A percentile compares a stretch with the other conserved stretches of the same genome.
These are phyloP conservation scores for Leccinum variicolor DNA, from an alignment of 768 basidiomycete species.

Conservation along the genomic window DNA sequence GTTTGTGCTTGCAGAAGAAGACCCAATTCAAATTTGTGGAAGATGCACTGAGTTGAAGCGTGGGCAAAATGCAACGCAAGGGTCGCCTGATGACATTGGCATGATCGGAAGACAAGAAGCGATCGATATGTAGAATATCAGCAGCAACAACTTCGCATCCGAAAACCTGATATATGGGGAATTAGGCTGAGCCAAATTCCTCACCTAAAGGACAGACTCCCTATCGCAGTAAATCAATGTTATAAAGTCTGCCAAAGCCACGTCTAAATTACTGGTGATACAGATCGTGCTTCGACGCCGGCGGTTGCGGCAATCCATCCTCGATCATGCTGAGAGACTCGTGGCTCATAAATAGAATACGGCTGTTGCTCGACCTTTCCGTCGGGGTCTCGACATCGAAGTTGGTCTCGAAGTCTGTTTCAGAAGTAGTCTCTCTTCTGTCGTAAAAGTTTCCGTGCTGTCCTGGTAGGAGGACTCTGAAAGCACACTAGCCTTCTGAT, in stretches of 20 bases:
- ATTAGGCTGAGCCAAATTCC: slow-evolving; percentile 21
- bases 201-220: slow-evolving; percentile 18
- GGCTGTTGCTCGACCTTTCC: slow-evolving; percentile 3
- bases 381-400: slow-evolving; percentile 43
- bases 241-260: slow-evolving; percentile 75
- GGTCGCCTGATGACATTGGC: slow-evolving; percentile 37
- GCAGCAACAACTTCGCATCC: slow-evolving; percentile 77
- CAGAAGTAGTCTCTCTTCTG: slow-evolving; percentile 76
- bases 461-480: slow-evolving; percentile 17
- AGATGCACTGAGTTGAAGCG: slow-evolving; percentile 78
- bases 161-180: slow-evolving; percentile 54
- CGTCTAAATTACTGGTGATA: slow-evolving; percentile 87
- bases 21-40: slow-evolving; percentile 91
- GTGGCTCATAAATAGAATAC: background rate
- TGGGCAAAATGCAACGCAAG: slow-evolving; percentile 78
- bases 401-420: slow-evolving; percentile 66
- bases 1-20: slow-evolving; percentile 81
- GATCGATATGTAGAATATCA: slow-evolving; percentile 65
- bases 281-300: slow-evolving; percentile 81
- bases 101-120: slow-evolving; percentile 59
- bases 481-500: slow-evolving; percentile 9
- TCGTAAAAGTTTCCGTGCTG: slow-evolving; percentile 38
- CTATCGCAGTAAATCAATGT: slow-evolving; percentile 86
- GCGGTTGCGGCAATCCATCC: background rate
- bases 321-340: slow-evolving; percentile 3